Evolutionary conservation across 202 grass and related monocot species (phyloP), one percentile per base, ranked within the genome.

Genomic region (Panicum hallii): DNA sequence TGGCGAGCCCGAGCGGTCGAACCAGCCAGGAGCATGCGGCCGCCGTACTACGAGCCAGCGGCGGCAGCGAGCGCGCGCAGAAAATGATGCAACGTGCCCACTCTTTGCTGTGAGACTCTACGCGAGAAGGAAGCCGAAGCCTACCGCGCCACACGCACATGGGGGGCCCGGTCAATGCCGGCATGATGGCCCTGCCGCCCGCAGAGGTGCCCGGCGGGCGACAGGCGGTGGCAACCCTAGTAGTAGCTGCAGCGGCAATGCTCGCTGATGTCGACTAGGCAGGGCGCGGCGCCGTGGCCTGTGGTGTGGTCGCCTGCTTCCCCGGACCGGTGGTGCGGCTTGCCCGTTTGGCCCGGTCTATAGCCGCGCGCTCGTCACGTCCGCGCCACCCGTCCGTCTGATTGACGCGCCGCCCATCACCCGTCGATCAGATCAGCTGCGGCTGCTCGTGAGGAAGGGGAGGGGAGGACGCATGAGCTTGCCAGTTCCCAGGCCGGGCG

Each of bases 81-180:
- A 49, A 76, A 76, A 49, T 75, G 50, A 87, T 69, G 71, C 79
- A 56, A 55, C 63, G 63, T 68, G 41, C 40, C 48, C 72, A 34
- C 34, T 34, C 34, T 34, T 34, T 34, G 34, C 34, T 34, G 34
- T 34, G 34, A 34, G 2, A 34, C 34, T 34, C 34, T 34, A 34
- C 34, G 34, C 34, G 34, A 34, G 34, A 34, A 34, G 34, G 34
- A 30, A 61, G n/a, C 56, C 16, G n/a, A 69, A 44, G 38, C 26
- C 26, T 26, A 26, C 26, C 41, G 11, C 20, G 3, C 46, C 26
- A 17, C 46, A 28, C 28, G 11, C 63, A 16, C 63, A 62, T 23
- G 58, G 20, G 32, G 19, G 46, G 20, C 19, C 4, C 7, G 71
- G 85, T 82, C 85, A 82, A 76, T 62, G 50, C 5, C 15, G 20